Conservation (phyloP, 2,329 filamentous ascomycete genomes). For the Arthrobotrys musiformis region DNA sequence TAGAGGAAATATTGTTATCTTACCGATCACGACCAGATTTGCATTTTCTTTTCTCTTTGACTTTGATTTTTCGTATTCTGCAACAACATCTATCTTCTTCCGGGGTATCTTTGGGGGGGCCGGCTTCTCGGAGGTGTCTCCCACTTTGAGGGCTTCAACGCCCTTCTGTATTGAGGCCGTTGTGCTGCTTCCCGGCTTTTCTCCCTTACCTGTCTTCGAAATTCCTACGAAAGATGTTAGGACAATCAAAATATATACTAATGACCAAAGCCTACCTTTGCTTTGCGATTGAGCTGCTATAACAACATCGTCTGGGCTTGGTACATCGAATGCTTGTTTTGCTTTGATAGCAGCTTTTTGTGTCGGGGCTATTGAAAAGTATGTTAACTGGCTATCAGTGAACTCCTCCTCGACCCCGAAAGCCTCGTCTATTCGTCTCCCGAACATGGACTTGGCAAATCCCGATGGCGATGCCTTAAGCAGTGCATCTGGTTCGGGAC, state of each 20-base stretch:
- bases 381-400: conserved; percentile 31
- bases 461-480: conserved; percentile 61
- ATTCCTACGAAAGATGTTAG: conserved; percentile 45
- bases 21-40: conserved; percentile 93
- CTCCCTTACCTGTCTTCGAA: conserved; percentile 49
- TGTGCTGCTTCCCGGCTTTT: conserved; percentile 67
- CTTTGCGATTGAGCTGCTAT: conserved; percentile 76
- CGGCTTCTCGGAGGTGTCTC: conserved; percentile 25
- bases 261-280: conserved; percentile 61
- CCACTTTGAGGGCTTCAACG: conserved; percentile 67
- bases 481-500: conserved; percentile 1
- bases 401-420: conserved; percentile 12
- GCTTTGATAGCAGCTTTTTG: conserved; percentile 62
- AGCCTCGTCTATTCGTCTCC: conserved; percentile 57
- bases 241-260: not conserved
- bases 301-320: conserved; percentile 92
- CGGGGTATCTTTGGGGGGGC: conserved; percentile 6
- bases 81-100: conserved; percentile 85
- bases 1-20: conserved; percentile 59
- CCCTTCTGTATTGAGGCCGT: conserved; percentile 67
- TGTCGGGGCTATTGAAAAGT: conserved; percentile 64
- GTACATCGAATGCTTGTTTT: conserved; percentile 77
- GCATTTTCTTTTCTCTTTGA: conserved; percentile 76
- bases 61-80: conserved; percentile 79
- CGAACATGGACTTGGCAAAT: conserved; percentile 65